Conservation (phyloP, 805 yeast species). For the Danielozyma ontarioensis region DNA sequence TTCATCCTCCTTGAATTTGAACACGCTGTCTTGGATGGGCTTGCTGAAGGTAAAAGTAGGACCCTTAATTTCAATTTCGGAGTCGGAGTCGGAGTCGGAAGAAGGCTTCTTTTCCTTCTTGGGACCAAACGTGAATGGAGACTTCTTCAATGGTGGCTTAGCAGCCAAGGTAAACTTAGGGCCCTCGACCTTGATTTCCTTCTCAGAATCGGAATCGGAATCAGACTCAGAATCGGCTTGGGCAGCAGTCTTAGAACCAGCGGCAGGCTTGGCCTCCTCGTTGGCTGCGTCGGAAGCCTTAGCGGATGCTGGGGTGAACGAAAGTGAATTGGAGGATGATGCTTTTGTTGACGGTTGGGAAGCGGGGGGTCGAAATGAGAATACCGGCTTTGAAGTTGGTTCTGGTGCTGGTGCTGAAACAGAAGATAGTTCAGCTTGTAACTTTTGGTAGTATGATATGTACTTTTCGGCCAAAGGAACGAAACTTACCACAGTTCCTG, state of each 20-base stretch:
- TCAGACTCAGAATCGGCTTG: neutral
- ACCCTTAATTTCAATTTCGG: conserved; percentile 66
- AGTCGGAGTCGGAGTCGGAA: conserved; percentile 51
- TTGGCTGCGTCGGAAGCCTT: neutral
- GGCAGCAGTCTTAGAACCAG: neutral
- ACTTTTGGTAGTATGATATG: conserved; percentile 42
- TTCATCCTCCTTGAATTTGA: conserved; percentile 11
- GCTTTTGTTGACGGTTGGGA: neutral
- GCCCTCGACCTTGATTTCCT: conserved; percentile 28
- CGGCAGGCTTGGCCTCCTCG: neutral
- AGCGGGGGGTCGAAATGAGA: neutral
- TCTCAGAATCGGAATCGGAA: conserved; percentile 24
- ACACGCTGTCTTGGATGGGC: conserved; percentile 30
- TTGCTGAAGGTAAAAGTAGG: conserved; percentile 54
- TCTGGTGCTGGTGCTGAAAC: neutral
- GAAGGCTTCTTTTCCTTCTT: conserved; percentile 19
- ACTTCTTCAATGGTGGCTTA: conserved; percentile 26
- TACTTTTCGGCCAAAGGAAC: conserved; percentile 55
- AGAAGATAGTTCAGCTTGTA: conserved; percentile 7
- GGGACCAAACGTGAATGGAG: conserved; percentile 36
- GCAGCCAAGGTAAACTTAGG: conserved; percentile 28
- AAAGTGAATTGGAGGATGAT: neutral
- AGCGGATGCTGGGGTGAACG: neutral
- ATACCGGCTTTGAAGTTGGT: neutral
- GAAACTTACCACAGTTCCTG: conserved; percentile 52